Conservation (phyloP, 2,329 filamentous ascomycete genomes). For the Ceratocystis cacaofunesta region DNA sequence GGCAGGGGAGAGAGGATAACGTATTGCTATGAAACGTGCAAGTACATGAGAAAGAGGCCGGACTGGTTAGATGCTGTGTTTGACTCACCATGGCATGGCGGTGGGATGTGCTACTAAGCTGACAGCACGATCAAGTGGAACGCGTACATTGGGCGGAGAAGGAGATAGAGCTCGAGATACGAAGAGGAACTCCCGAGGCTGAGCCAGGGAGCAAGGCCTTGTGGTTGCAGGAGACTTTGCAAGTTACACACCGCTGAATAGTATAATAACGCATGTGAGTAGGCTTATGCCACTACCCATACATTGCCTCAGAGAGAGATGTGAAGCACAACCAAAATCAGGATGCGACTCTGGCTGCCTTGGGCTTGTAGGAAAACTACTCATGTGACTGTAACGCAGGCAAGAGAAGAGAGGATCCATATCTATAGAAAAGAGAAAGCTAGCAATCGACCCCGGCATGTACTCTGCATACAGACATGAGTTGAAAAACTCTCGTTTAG, state of each 20-base stretch:
- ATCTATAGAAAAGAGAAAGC: not conserved
- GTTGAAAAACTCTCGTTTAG: not conserved
- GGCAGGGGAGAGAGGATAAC: not conserved
- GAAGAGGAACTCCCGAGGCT: too few species aligned
- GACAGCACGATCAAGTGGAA: not conserved
- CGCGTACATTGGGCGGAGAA: too few species aligned
- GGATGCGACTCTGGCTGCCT: not conserved
- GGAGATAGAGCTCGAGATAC: too few species aligned
- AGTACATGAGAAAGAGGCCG: not conserved
- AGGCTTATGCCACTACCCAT: not conserved
- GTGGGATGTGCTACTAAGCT: not conserved
- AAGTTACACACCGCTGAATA: not conserved
- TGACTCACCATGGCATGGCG: not conserved
- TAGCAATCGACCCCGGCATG: not conserved
- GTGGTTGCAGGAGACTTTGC: not conserved
- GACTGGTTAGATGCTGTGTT: too few species aligned
- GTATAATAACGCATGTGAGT: not conserved
- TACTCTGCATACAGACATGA: not conserved
- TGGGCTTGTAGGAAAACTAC: not conserved
- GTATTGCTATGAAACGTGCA: not conserved
- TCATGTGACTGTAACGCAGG: not conserved
- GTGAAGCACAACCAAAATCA: not conserved
- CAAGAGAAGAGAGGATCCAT: not conserved
- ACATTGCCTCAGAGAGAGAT: not conserved
- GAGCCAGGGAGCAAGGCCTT: too few species aligned